Percentiles rank a stretch among this genome's conserved stretches.
These are phyloP conservation scores for Russula griseocarnosa DNA, from an alignment of 768 basidiomycete species.

Conservation along the genomic window DNA sequence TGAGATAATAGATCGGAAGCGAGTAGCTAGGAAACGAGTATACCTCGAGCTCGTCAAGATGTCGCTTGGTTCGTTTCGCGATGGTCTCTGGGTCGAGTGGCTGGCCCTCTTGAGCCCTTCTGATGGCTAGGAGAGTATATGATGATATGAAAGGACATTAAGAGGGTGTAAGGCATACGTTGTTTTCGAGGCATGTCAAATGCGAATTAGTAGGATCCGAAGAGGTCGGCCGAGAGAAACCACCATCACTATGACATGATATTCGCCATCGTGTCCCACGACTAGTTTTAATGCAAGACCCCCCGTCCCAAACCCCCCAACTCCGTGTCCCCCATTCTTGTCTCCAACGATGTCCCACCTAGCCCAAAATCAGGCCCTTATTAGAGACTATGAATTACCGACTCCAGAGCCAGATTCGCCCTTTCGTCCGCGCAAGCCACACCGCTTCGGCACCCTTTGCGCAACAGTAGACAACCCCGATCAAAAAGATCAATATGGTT, in stretches of 20 bases:
- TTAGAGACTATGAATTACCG: constrained; percentile 50
- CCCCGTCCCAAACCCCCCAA: background rate
- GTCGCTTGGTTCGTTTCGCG: constrained; percentile 69
- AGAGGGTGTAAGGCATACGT: constrained; percentile 3
- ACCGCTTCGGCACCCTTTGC: constrained; percentile 86
- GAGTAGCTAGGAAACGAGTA: constrained; percentile 23
- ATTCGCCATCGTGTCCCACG: constrained; percentile 26
- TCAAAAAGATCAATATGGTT: constrained; percentile 93
- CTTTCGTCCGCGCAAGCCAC: constrained; percentile 60
- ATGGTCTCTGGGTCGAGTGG: constrained; percentile 60
- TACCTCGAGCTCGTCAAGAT: constrained; percentile 84
- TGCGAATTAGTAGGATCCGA: constrained; percentile 1
- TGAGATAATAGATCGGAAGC: constrained; percentile 21
- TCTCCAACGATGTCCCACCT: constrained; percentile 13
- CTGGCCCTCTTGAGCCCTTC: constrained; percentile 44
- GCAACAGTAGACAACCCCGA: constrained; percentile 89
- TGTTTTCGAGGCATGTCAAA: constrained; percentile 22
- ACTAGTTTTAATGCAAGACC: constrained; percentile 11
- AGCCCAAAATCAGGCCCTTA: constrained; percentile 8
- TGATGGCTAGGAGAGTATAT: constrained; percentile 37
- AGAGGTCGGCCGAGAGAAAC: constrained; percentile 6
- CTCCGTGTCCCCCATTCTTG: background rate
- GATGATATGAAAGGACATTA: background rate
- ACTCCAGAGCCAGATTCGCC: constrained; percentile 84
- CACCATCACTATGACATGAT: background rate